A percentile compares a stretch with the other conserved stretches of the same genome.
These are phyloP conservation scores for Penicillium freii DNA, from an alignment of 2,329 filamentous ascomycete genomes.

Conservation along the genomic window DNA sequence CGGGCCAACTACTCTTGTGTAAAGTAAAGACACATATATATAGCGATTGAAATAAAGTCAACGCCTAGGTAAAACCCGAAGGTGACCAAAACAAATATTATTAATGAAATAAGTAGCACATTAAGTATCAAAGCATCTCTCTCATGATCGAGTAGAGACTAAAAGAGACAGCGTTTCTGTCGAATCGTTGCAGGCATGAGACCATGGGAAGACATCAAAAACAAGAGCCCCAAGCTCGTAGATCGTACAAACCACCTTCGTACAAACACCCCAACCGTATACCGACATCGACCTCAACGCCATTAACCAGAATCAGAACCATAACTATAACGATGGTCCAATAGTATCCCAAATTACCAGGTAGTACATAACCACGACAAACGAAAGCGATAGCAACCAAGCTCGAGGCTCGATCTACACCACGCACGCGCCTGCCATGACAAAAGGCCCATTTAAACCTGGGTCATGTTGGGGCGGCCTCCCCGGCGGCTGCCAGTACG, in stretches of 20 bases:
- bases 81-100: slow-evolving; percentile 4
- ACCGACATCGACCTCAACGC: not conserved
- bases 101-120: slow-evolving; percentile 8
- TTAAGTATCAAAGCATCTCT: slow-evolving; percentile 1
- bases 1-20: too few relatives aligned
- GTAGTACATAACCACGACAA: not conserved
- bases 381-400: not conserved
- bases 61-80: not conserved
- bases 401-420: not conserved
- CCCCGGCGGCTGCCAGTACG: slow-evolving; percentile 34
- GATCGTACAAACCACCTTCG: not conserved
- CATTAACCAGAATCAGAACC: not conserved
- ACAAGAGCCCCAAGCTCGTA: not conserved
- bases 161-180: not conserved
- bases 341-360: slow-evolving; percentile 2
- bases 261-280: not conserved
- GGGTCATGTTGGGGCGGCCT: slow-evolving; percentile 42
- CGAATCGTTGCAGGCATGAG: slow-evolving; percentile 2
- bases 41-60: not conserved
- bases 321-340: not conserved
- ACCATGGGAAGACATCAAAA: not conserved
- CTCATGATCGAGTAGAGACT: not conserved
- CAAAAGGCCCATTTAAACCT: slow-evolving; percentile 37
- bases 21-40: not conserved
- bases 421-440: not conserved